These are phyloP conservation scores for Vigna nakashimae DNA, from an alignment of 306 rosid genomes.

Conservation along the genomic window DNA sequence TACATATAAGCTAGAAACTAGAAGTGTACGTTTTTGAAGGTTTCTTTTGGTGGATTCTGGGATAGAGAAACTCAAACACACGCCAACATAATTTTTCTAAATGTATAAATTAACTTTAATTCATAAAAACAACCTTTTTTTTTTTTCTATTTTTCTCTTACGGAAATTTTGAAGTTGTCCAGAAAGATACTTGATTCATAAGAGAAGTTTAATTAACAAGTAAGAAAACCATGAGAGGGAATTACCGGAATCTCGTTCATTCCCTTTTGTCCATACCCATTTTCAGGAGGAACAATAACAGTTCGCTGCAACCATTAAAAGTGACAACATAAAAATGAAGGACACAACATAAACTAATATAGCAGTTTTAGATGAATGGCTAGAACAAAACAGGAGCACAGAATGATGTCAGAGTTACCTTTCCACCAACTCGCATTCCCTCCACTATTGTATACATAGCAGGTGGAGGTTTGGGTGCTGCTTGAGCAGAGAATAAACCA, in stretches of 20 bases:
- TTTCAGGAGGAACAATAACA: slow-evolving; percentile 87
- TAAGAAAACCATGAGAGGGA: slow-evolving; percentile 9
- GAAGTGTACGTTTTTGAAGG: no score
- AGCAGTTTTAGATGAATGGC: background rate
- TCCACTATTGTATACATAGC: slow-evolving; percentile 79
- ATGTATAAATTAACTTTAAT: no score
- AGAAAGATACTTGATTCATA: background rate
- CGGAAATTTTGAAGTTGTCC: no score
- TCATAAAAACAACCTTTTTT: no score
- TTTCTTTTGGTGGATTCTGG: no score
- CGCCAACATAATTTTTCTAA: no score
- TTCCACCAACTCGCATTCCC: slow-evolving; percentile 96
- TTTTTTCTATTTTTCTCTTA: no score
- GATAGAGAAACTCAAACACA: no score
- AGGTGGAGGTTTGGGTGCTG: slow-evolving; percentile 92
- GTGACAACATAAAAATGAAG: background rate
- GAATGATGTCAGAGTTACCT: slow-evolving; percentile 52
- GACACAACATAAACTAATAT: background rate
- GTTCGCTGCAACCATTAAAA: slow-evolving; percentile 67
- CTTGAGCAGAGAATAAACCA: slow-evolving; percentile 96
- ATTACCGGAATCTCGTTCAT: slow-evolving; percentile 93
- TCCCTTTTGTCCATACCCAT: slow-evolving; percentile 83
- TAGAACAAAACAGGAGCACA: background rate
- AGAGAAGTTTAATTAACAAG: background rate
- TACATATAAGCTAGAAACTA: no score